These are phyloP conservation scores for Apophysomyces sp. DNA, from an alignment of 371 early-diverging fungal genomes.

Conservation along the genomic window DNA sequence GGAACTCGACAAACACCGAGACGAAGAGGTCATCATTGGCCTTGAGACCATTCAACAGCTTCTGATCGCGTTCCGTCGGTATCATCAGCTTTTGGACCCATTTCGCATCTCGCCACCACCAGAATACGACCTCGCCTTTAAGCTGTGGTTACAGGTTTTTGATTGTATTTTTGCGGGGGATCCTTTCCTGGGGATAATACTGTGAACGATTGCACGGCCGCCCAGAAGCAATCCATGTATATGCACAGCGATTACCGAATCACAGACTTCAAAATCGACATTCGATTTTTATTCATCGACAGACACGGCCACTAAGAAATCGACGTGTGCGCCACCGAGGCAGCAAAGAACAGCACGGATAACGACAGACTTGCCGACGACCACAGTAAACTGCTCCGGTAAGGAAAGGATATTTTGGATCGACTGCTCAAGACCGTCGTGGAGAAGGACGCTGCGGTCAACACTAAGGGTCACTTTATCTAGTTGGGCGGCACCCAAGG, in stretches of 20 bases:
- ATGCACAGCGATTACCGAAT: not conserved
- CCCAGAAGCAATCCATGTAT: not conserved
- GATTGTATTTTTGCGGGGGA: not conserved
- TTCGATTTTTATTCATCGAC: not conserved
- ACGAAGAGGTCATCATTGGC: not conserved
- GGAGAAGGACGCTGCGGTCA: not conserved
- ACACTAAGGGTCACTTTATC: not conserved
- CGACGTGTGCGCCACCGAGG: not conserved
- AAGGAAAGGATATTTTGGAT: conserved; percentile 7
- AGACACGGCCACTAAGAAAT: not conserved
- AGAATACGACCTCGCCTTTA: conserved; percentile 1
- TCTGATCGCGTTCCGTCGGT: not conserved
- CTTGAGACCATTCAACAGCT: not conserved
- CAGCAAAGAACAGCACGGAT: not conserved
- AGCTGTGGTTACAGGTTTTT: not conserved
- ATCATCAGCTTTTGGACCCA: not conserved
- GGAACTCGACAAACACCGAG: not conserved
- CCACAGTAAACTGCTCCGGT: not conserved
- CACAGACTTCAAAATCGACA: conserved; percentile 5
- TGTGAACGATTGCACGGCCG: not conserved
- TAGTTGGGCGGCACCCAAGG: not conserved
- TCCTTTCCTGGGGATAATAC: not conserved
- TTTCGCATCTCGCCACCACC: not conserved
- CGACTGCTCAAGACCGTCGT: not conserved
- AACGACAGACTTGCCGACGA: not conserved